These are phyloP conservation scores for Colletotrichum sansevieriae DNA, from an alignment of 2,329 filamentous ascomycete genomes.

Conservation along the genomic window DNA sequence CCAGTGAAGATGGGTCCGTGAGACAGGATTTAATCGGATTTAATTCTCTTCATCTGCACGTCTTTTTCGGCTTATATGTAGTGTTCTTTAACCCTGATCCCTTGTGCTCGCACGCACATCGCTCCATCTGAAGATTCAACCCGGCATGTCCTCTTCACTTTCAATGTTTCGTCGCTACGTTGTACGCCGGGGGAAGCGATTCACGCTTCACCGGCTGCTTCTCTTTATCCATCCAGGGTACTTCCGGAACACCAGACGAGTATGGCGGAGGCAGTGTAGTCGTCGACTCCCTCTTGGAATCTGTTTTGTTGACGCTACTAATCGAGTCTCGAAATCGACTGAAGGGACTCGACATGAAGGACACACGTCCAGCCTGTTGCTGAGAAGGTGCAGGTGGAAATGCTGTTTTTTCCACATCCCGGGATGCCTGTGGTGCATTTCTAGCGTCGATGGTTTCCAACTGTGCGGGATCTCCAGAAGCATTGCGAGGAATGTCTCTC, in stretches of 20 bases:
- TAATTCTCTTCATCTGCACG: neutral
- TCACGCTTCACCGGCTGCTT: neutral
- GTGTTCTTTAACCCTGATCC: too few species aligned
- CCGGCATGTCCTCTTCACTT: neutral
- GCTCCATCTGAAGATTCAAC: neutral
- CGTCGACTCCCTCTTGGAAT: conserved; percentile 18
- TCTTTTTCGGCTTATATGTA: too few species aligned
- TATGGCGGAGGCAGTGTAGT: conserved; percentile 23
- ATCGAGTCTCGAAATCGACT: conserved; percentile 14
- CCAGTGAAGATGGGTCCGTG: neutral
- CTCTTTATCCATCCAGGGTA: neutral
- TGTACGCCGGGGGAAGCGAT: conserved; percentile 29
- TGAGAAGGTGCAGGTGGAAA: neutral
- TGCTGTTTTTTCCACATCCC: conserved; percentile 16
- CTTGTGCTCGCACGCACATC: too few species aligned
- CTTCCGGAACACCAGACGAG: conserved; percentile 14
- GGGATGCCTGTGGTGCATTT: neutral
- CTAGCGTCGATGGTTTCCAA: neutral
- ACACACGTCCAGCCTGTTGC: conserved; percentile 1
- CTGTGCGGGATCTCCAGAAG: neutral
- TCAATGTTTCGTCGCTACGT: conserved; percentile 23
- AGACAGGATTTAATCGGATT: neutral
- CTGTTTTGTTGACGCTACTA: neutral
- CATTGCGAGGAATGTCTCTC: conserved; percentile 11
- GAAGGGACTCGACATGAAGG: conserved; percentile 26